phyloP scores from a whole-genome alignment of 2,329 filamentous ascomycete species.

The Ceratocystis alfenasii region DNA sequence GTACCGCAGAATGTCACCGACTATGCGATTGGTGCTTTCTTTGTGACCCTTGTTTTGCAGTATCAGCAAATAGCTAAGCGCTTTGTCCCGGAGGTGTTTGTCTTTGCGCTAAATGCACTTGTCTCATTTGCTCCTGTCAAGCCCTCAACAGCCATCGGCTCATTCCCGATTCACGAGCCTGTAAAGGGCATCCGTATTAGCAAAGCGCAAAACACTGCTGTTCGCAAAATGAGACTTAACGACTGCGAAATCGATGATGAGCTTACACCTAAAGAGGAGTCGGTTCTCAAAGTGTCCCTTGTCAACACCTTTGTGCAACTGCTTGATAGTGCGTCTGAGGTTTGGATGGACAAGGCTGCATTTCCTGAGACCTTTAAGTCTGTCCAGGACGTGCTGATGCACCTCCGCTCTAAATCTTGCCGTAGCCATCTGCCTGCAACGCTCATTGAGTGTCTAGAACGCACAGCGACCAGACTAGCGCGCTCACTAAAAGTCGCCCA shows the following conservation, averaged over 20 bases:
- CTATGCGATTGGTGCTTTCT: conserved; percentile 60
- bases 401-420: conserved; percentile 39
- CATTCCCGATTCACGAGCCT: conserved; percentile 51
- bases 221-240: conserved; percentile 46
- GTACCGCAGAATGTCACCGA: conserved; percentile 54
- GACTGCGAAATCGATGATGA: conserved; percentile 37
- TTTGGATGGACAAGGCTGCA: conserved; percentile 61
- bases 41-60: conserved; percentile 66
- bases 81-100: conserved; percentile 78
- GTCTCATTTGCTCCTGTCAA: conserved; percentile 50
- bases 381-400: conserved; percentile 49
- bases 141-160: conserved; percentile 36
- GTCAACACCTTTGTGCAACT: conserved; percentile 52
- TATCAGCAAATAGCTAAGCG: conserved; percentile 77
- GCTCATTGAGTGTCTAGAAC: conserved; percentile 33
- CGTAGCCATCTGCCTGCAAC: conserved; percentile 28
- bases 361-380: conserved; percentile 56
- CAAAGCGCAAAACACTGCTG: conserved; percentile 31
- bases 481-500: conserved; percentile 49
- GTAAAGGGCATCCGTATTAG: conserved; percentile 40
- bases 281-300: conserved; percentile 43
- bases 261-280: conserved; percentile 27
- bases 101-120: conserved; percentile 67
- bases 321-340: conserved; percentile 53
- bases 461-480: conserved; percentile 36